A percentile compares a stretch with the other conserved stretches of the same genome.
Evolutionary conservation across 1,284 basidiomycete species (phyloP).

Genomic region (Fistulina hepatica): DNA sequence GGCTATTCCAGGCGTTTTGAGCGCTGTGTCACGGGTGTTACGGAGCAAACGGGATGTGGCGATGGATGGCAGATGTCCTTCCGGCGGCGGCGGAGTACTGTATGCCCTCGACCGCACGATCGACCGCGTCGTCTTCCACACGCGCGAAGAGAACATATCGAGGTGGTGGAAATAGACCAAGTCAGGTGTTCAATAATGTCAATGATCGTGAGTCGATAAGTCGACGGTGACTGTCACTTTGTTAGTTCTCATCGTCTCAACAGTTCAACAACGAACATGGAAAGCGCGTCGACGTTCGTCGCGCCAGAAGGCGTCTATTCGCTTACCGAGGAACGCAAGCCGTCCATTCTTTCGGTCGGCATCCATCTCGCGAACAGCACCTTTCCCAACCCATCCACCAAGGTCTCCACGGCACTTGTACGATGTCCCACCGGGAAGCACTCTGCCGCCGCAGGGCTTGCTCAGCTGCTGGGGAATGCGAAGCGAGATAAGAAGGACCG

Average conservation of each 20-base stretch:
- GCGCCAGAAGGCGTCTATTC: conserved; percentile 82
- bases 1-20: conserved; percentile 59
- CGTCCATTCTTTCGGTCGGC: conserved; percentile 38
- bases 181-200: no score
- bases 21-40: conserved; percentile 52
- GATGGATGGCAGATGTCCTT: conserved; percentile 60
- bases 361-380: conserved; percentile 33
- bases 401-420: conserved; percentile 50
- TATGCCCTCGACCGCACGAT: no score
- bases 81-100: conserved; percentile 48
- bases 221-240: no score
- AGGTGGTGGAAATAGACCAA: no score
- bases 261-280: conserved; percentile 42
- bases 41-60: conserved; percentile 54
- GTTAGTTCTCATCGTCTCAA: no score
- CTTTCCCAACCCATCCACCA: conserved; percentile 56
- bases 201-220: no score
- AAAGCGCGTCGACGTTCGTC: conserved; percentile 71
- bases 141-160: no score
- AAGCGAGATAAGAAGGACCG: conserved; percentile 53
- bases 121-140: no score
- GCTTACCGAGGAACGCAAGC: conserved; percentile 75
- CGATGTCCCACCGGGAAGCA: conserved; percentile 50
- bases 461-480: conserved; percentile 52
- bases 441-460: conserved; percentile 44